phyloP scores from a whole-genome alignment of 768 basidiomycete genomes.

The Leccinellum rugosiceps region DNA sequence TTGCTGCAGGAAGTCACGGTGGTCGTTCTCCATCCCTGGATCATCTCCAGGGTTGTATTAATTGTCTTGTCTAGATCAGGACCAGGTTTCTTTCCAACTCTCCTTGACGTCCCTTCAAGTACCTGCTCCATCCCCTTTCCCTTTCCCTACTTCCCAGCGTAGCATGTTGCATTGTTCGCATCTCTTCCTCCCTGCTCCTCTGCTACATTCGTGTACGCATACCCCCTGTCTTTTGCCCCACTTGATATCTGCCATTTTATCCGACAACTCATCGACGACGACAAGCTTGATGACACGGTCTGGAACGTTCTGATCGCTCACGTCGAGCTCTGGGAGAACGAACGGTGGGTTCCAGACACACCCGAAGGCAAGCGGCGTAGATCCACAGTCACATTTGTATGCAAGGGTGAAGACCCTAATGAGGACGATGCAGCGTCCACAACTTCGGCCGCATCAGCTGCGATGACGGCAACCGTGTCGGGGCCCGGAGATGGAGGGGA shows the following conservation, averaged over 20 bases:
- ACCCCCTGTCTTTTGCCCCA: too few species aligned
- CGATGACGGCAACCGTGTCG: background rate
- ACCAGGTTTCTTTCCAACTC: constrained; percentile 17
- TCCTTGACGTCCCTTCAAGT: too few species aligned
- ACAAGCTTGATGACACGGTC: background rate
- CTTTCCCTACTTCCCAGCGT: too few species aligned
- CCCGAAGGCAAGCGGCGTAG: background rate
- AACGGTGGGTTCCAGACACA: background rate
- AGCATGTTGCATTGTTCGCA: too few species aligned
- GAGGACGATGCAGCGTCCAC: background rate
- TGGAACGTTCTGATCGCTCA: background rate
- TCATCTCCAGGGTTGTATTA: constrained; percentile 2
- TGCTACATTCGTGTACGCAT: too few species aligned
- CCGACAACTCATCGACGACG: too few species aligned
- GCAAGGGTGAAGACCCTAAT: background rate
- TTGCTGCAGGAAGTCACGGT: constrained; percentile 16
- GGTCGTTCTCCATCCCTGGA: constrained; percentile 10
- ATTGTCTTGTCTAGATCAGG: too few species aligned
- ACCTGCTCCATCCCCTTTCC: too few species aligned
- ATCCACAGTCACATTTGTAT: background rate
- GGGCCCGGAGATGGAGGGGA: background rate
- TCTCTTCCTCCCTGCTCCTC: too few species aligned
- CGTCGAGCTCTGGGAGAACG: background rate
- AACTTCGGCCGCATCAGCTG: too few species aligned
- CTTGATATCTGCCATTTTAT: too few species aligned